Evolutionary conservation across 2,329 filamentous ascomycete genomes (phyloP).

Genomic region (Neofusicoccum laricinum): DNA sequence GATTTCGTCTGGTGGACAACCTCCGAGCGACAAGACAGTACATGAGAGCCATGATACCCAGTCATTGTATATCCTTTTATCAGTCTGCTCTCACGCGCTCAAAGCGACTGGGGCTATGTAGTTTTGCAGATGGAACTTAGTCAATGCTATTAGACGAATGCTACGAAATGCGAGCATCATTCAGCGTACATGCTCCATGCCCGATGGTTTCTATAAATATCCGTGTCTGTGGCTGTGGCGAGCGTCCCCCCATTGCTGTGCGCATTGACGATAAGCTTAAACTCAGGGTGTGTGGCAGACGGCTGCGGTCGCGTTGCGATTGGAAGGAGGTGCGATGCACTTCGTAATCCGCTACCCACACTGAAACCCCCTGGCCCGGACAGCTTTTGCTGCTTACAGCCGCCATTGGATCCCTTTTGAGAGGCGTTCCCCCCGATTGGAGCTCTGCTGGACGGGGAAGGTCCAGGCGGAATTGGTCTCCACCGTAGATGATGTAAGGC

Average conservation of each 20-base stretch:
- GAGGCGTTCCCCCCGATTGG: neutral
- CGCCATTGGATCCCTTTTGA: neutral
- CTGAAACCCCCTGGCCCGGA: neutral
- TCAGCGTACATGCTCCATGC: too few relatives aligned
- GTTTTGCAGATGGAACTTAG: conserved; percentile 8
- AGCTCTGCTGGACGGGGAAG: neutral
- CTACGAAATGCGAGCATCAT: neutral
- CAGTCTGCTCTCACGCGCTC: conserved; percentile 12
- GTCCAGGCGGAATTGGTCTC: neutral
- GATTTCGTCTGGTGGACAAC: conserved; percentile 8
- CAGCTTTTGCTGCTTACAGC: neutral
- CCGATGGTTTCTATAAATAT: neutral
- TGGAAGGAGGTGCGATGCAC: neutral
- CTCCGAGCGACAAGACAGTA: conserved; percentile 13
- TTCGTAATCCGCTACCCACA: neutral
- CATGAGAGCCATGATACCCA: conserved; percentile 17
- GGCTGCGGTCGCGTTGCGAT: neutral
- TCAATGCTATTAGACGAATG: conserved; percentile 10
- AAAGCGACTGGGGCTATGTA: conserved; percentile 3
- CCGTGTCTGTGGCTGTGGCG: neutral
- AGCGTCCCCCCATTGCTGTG: neutral
- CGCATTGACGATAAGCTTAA: neutral
- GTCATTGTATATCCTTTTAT: conserved; percentile 17
- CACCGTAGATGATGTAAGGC: conserved; percentile 6
- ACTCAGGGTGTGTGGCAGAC: neutral